Evolutionary conservation across 352 stramenopile species (phyloP), one percentile per base, ranked within the genome.

Genomic region (Phytopythium boreale): DNA sequence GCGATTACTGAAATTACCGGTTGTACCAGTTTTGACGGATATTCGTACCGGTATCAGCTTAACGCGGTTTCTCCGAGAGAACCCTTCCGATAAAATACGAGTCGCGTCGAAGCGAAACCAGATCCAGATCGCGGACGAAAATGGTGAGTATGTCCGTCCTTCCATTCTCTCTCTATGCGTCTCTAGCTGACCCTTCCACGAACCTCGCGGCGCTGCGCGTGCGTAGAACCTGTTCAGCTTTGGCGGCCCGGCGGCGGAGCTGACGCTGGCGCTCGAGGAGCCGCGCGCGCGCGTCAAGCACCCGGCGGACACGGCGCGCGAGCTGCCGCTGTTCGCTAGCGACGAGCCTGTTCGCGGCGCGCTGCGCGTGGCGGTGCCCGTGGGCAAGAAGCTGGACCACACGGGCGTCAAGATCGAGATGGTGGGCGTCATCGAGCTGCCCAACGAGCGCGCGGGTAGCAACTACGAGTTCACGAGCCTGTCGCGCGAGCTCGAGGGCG

Each of bases 321-420:
- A 87, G 22, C 63, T 90, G 58, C 76, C 79, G 44, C 71, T 93
- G 62, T 89, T 87, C 55, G 66, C 67, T 15, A 63, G 65, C 12
- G 74, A 85, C 44, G 82, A 93, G 59, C 66, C 68, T 15, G 70
- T 98, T 61, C 78, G 63, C 6, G 92, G 92, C 5, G 57, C 68
- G 10, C 74, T 97, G 24, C 76, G 75, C 17, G 78, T 97, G 22
- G 53, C 69, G 29, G 69, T 99, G 10, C 80, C 93, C 12, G 76
- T 79, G 24, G 90, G 89, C 26, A 98, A 98, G 71, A 97, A 93
- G 41, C 73, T 98, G 24, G 96, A 99, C 68, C 96, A 99, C 77
- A 82, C 93, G 10, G 97, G 97, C 31, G 90, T 99, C 51, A 98
- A 96, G 59, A 78, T 99, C 14, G 93, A 99, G 75, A 85, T 99